Evolutionary conservation across 257 asterid genomes (phyloP).

Genomic region (Dorcoceras hygrometricum): DNA sequence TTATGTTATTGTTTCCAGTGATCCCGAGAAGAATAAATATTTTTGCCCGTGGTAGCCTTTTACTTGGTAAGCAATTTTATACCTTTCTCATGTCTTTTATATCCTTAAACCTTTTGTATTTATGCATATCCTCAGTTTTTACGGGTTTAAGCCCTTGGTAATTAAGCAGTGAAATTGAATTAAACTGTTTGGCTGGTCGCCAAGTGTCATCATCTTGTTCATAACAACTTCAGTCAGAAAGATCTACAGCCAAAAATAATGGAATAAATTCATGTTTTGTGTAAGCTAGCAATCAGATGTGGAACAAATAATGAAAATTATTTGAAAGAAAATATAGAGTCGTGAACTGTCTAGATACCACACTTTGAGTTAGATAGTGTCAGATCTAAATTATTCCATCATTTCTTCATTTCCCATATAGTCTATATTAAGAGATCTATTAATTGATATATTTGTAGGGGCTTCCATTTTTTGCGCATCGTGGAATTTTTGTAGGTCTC

Average conservation of each 20-base stretch:
- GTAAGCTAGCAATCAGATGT: background rate
- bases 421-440: background rate
- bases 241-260: background rate
- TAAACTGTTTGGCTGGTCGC: conserved; percentile 2
- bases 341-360: background rate
- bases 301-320: background rate
- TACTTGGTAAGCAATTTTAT: conserved; percentile 41
- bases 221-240: background rate
- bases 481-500: background rate
- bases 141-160: background rate
- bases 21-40: conserved; percentile 36
- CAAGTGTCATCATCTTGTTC: background rate
- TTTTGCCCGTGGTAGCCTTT: conserved; percentile 28
- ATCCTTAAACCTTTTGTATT: background rate
- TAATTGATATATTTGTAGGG: background rate
- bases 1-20: conserved; percentile 44
- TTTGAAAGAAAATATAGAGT: background rate
- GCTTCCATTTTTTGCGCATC: background rate
- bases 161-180: background rate
- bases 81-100: background rate
- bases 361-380: background rate
- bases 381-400: background rate
- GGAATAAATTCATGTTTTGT: background rate
- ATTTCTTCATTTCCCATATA: background rate
- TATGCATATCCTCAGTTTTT: background rate